Evolutionary conservation across 139 green algal genomes (phyloP), one percentile per base, ranked within the genome.

Genomic region (Micromonas commoda): DNA sequence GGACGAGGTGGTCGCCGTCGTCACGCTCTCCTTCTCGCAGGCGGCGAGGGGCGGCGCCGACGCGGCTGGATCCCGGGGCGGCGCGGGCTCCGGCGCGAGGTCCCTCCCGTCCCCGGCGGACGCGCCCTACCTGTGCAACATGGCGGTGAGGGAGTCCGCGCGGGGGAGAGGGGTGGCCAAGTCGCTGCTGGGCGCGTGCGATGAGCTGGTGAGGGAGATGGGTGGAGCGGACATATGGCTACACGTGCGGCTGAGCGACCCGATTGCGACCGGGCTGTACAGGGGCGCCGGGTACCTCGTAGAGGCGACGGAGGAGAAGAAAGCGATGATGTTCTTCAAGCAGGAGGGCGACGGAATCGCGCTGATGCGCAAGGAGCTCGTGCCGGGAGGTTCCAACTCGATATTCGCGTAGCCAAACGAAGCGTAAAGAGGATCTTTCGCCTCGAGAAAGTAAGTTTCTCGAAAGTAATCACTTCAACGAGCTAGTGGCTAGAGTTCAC

Each of bases 311-410:
- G 26, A 61, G 35, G 24, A 23, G 5, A 26, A 70, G 19, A 35
- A 26, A 1, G 37, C 24, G 37, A 39, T 33, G 37, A 35, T 20
- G 68, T 5, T 75, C 34, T 61, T 61, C 19, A 64, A 26, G 23
- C 35, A 38, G 38, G 68, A 29, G n/a, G 37, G 26, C 2, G 29
- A 52, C 26, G 31, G 26, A 21, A 19, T 38, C 9, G 35, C 35
- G 68, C 68, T 75, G 37, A 75, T 75, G 68, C 68, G 68, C 5
- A 75, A 75, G 53, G 68, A 57, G 45, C 45, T 73, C 28, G 24
- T 75, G 26, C 20, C 35, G 68, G 26, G 19, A 19, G 68, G 68
- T 23, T 60, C 6, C 19, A 75, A 75, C 61, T 60, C 53, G n/a
- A 75, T 75, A 39, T 57, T 57, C 45, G 45, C 16, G 45, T 57